Percentiles rank a stretch among this genome's conserved stretches.
phyloP scores from a whole-genome alignment of 805 yeast genomes.

The Candida insectalens region DNA sequence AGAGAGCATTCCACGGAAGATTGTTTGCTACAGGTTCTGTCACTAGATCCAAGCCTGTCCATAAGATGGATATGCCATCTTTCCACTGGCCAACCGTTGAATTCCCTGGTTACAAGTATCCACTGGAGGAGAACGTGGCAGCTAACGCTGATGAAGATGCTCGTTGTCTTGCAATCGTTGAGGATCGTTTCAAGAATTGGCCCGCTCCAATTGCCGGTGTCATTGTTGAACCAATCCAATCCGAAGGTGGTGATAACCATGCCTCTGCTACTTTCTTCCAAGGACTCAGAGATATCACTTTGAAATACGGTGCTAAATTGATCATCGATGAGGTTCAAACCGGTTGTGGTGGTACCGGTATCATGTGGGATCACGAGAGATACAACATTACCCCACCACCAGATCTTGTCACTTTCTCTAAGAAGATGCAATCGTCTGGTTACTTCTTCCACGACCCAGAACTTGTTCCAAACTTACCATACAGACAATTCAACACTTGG shows the following conservation, averaged over 20 bases:
- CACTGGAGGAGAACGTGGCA: constrained; percentile 83
- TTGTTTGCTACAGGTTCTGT: constrained; percentile 84
- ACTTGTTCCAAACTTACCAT: constrained; percentile 65
- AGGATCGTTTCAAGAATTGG: constrained; percentile 59
- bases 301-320: constrained; percentile 58
- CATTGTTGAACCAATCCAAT: constrained; percentile 84
- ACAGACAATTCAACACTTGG: constrained; percentile 91
- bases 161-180: constrained; percentile 71
- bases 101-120: constrained; percentile 65
- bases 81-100: constrained; percentile 97
- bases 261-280: constrained; percentile 73
- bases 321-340: constrained; percentile 87
- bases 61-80: constrained; percentile 86
- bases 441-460: constrained; percentile 71
- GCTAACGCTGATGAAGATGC: constrained; percentile 66
- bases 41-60: constrained; percentile 91
- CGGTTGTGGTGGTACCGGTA: constrained; percentile 83
- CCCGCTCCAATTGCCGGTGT: constrained; percentile 76
- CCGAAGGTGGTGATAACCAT: constrained; percentile 90
- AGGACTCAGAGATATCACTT: constrained; percentile 68
- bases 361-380: constrained; percentile 84
- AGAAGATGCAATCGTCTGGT: constrained; percentile 86
- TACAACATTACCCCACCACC: constrained; percentile 69
- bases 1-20: constrained; percentile 91
- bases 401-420: constrained; percentile 78